Base-by-base conservation (phyloP, 352 stramenopile species). In the Phytopythium montanum region DNA sequence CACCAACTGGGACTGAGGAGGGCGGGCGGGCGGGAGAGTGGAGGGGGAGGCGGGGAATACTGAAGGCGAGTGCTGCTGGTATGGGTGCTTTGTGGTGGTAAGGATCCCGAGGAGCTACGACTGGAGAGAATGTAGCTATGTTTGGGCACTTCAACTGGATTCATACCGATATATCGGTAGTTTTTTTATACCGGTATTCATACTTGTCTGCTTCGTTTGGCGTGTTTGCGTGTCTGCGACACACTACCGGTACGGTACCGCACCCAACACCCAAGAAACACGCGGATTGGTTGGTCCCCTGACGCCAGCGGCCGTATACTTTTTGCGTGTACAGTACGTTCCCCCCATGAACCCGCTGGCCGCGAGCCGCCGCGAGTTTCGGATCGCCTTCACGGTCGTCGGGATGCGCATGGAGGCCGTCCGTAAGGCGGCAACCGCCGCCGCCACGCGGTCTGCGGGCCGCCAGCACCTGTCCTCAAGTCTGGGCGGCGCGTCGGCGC, bases 331-430 rank as follows among this genome's bases (percentile, higher is more conserved):
- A 10, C 54, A 10, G 54, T 60, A 52, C 23, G 18, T 18, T 18
- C 9, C 34, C 34, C 1, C 51, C 23, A 19, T 33, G 19, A 34
- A 58, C n/a, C 58, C 50, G 61, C 59, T 60, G 54, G 54, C 45
- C 50, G 53, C 48, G 42, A 38, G 38, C 52, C 19, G 29, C 60
- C 56, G n/a, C n/a, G 60, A 76, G 70, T 72, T 57, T 69, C 63
- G 66, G 55, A 68, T 58, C 52, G 12, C 38, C 38, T 2, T 12
- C 33, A 38, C 10, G 33, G 38, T 44, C 21, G 54, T 39, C 62
- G 73, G 68, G 68, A 86, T 86, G 76, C 76, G 74, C 44, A 68
- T 86, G 41, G 73, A 86, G 65, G 65, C 74, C 58, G 67, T 75
- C 63, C 68, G 61, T 52, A 81, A 72, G 64, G 62, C 66, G 49